phyloP scores from a whole-genome alignment of 164 flowering plant species.

The Stephania japonica region DNA sequence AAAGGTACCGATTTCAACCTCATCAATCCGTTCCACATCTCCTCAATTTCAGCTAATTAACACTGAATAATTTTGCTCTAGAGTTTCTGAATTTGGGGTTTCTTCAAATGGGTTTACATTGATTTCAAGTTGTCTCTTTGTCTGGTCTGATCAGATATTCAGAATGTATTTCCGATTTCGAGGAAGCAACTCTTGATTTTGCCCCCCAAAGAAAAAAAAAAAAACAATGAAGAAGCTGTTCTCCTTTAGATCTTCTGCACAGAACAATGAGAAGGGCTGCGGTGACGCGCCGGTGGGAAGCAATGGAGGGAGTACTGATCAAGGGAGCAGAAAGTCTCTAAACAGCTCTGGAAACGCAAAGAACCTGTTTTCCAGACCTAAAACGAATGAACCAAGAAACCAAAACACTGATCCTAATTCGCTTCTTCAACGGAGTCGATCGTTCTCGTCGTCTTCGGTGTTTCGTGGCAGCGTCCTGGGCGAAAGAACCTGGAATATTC shows the following conservation, averaged over 20 bases:
- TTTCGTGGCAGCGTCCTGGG: slow-evolving; percentile 25
- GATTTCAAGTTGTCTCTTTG: too few species aligned
- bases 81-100: too few species aligned
- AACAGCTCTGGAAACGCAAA: slow-evolving; percentile 19
- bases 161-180: too few species aligned
- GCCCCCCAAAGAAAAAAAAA: too few species aligned
- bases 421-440: slow-evolving; percentile 65
- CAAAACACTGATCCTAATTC: slow-evolving; percentile 26
- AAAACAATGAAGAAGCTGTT: slow-evolving; percentile 69
- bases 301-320: slow-evolving; percentile 13
- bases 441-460: slow-evolving; percentile 54
- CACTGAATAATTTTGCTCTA: too few species aligned
- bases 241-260: slow-evolving; percentile 59
- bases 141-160: too few species aligned
- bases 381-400: slow-evolving; percentile 28
- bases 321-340: slow-evolving; percentile 1
- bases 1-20: too few species aligned
- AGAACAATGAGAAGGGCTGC: slow-evolving; percentile 36
- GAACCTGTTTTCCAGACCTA: slow-evolving; percentile 23
- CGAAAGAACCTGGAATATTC: slow-evolving; percentile 17
- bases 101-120: too few species aligned
- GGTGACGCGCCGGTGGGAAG: slow-evolving; percentile 34
- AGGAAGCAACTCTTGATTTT: too few species aligned
- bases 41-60: too few species aligned
- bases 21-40: too few species aligned